These are phyloP conservation scores for Nasturtium officinale DNA, from an alignment of 345 rosid species.

Conservation along the genomic window DNA sequence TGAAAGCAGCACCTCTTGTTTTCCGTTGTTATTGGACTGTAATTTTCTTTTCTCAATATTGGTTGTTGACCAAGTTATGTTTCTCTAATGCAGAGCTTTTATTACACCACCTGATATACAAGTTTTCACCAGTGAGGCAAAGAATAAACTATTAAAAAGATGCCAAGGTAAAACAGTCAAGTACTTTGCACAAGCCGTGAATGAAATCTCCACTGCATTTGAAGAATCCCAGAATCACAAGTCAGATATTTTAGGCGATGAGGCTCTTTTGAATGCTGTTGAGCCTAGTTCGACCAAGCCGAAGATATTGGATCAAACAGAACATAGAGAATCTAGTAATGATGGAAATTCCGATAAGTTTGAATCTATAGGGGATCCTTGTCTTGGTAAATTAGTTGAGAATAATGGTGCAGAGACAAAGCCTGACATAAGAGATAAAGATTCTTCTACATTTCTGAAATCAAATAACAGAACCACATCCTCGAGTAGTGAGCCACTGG, in stretches of 20 bases:
- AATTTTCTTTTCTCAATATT: constrained; percentile 8
- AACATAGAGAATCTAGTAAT: constrained; percentile 43
- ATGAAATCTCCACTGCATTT: constrained; percentile 82
- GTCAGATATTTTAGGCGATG: constrained; percentile 48
- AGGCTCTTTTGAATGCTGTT: constrained; percentile 47
- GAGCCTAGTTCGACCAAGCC: constrained; percentile 55
- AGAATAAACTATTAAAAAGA: constrained; percentile 61
- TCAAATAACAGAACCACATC: constrained; percentile 48
- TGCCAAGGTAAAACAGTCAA: constrained; percentile 75
- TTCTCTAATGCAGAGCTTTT: constrained; percentile 66
- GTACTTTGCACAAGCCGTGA: constrained; percentile 77
- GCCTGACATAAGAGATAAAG: constrained; percentile 47
- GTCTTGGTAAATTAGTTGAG: constrained; percentile 45
- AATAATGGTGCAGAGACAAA: constrained; percentile 54
- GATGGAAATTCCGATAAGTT: constrained; percentile 45
- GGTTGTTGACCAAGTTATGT: constrained; percentile 32
- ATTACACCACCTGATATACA: constrained; percentile 82
- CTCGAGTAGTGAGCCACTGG: constrained; percentile 42
- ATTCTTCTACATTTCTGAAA: constrained; percentile 45
- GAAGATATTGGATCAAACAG: constrained; percentile 45
- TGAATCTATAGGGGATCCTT: constrained; percentile 46
- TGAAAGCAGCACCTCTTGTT: neutral
- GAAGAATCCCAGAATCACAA: constrained; percentile 63
- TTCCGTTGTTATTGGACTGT: constrained; percentile 17
- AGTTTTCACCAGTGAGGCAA: constrained; percentile 74